These are phyloP conservation scores for Colletotrichum lindemuthianum DNA, from an alignment of 2,329 filamentous ascomycete genomes.

Conservation along the genomic window DNA sequence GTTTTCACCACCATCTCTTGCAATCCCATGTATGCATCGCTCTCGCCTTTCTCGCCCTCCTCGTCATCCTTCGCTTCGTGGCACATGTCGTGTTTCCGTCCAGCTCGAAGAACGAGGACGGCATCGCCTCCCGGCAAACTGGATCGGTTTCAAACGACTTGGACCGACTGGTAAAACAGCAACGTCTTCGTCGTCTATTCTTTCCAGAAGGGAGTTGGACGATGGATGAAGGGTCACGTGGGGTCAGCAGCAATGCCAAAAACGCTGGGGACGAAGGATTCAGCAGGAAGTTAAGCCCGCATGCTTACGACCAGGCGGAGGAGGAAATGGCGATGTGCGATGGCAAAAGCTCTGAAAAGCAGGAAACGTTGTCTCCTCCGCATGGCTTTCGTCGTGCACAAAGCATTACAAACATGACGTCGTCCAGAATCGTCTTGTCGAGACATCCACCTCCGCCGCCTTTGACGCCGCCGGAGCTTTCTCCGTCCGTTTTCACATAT, in stretches of 20 bases:
- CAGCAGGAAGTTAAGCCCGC: conserved; percentile 7
- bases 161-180: conserved; percentile 24
- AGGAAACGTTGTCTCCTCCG: not conserved
- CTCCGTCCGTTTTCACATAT: conserved; percentile 54
- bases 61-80: conserved; percentile 42
- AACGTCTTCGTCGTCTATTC: conserved; percentile 33
- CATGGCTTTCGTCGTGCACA: conserved; percentile 1
- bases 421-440: conserved; percentile 40
- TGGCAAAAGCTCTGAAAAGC: not conserved
- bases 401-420: conserved; percentile 23
- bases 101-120: conserved; percentile 6
- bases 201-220: conserved; percentile 17
- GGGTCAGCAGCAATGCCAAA: conserved; percentile 40
- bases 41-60: conserved; percentile 47
- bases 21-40: conserved; percentile 42
- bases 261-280: conserved; percentile 20
- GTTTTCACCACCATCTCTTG: conserved; percentile 21
- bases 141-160: not conserved
- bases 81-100: conserved; percentile 6
- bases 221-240: conserved; percentile 45
- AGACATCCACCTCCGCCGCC: conserved; percentile 58
- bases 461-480: conserved; percentile 59
- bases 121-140: not conserved
- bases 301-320: conserved; percentile 11
- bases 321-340: not conserved